Base-by-base conservation (phyloP, 768 basidiomycete species). In the Lanmaoa rubissima region DNA sequence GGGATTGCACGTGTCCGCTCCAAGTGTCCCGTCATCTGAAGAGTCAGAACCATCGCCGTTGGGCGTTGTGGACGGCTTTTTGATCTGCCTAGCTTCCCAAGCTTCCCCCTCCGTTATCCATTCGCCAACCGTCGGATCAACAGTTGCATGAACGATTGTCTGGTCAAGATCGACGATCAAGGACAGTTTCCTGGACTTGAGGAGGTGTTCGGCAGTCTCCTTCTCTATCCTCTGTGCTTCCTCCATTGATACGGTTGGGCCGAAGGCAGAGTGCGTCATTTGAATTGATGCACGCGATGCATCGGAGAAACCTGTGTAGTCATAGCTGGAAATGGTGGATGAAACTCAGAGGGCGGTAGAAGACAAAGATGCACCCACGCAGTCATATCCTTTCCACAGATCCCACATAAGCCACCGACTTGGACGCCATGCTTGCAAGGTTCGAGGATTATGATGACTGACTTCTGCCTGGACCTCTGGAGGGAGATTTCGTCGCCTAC, bases 91-190 rank as follows among this genome's bases (percentile, higher is more conserved):
- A 43, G 79, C 78, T 65, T 93, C 89, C 89, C 89, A 93, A 43
- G 82, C 82, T 67, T 87, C 85, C 21, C 91, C 91, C 62, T 94
- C 92, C 3, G 81, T 70, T 65, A 97, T 91, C 97, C 97, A 98
- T 70, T 98, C 96, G 34, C 94, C 95, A 2, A 98, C 93, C 0
- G 97, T 98, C 5, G 97, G 96, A 73, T 99, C 97, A 26, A 98
- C 95, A 0, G 96, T 98, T 9, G 97, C 96, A 67, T 99, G 97
- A 4, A 99, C 92, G 69, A 98, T 94, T 13, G 97, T 99, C 72
- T 99, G 97, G 75, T 99, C 97, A 35, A 99, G 83, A 77, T 99
- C 97, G 64, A 99, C 96, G 62, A 99, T 98, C 48, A 99, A 86
- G 35, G 92, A 93, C 34, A 99, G 85, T 70, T 87, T 93, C 52